Percentiles rank a stretch among this genome's conserved stretches.
Evolutionary conservation across 139 green algal species (phyloP).

Genomic region (Zygnema circumcarinatum): DNA sequence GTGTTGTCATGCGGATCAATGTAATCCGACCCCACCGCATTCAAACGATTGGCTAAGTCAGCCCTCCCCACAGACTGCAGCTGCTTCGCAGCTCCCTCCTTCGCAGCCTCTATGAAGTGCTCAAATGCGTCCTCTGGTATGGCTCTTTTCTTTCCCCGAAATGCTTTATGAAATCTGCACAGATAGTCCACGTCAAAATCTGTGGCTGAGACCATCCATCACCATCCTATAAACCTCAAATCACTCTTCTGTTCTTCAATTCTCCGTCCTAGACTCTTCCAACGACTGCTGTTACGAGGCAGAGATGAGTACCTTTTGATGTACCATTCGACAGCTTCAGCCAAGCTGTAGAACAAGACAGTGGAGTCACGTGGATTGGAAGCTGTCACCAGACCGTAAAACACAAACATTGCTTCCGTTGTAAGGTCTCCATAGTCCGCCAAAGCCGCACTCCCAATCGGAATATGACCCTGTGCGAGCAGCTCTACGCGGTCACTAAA

Average conservation of each 20-base stretch:
- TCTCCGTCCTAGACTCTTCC: too few relatives aligned
- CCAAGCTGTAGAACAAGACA: constrained; percentile 13
- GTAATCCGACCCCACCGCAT: neutral
- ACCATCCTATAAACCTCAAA: too few relatives aligned
- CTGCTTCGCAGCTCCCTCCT: neutral
- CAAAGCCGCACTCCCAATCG: neutral
- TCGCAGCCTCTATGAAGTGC: constrained; percentile 6
- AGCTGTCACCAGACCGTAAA: neutral
- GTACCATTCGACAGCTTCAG: constrained; percentile 17
- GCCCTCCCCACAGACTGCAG: neutral
- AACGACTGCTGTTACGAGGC: too few relatives aligned
- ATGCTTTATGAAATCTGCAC: neutral
- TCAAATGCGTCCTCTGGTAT: constrained; percentile 23
- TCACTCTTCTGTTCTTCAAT: too few relatives aligned
- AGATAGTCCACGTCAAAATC: too few relatives aligned
- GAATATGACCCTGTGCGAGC: neutral
- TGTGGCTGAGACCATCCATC: too few relatives aligned
- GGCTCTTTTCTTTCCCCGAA: neutral
- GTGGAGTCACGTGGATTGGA: neutral
- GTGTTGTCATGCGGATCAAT: constrained; percentile 13
- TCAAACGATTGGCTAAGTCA: neutral
- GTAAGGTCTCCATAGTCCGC: constrained; percentile 21
- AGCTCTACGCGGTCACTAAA: constrained; percentile 18
- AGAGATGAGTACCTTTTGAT: neutral
- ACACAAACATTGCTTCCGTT: constrained; percentile 13